Conservation (phyloP, 768 basidiomycete species). For the Kwoniella pini region DNA sequence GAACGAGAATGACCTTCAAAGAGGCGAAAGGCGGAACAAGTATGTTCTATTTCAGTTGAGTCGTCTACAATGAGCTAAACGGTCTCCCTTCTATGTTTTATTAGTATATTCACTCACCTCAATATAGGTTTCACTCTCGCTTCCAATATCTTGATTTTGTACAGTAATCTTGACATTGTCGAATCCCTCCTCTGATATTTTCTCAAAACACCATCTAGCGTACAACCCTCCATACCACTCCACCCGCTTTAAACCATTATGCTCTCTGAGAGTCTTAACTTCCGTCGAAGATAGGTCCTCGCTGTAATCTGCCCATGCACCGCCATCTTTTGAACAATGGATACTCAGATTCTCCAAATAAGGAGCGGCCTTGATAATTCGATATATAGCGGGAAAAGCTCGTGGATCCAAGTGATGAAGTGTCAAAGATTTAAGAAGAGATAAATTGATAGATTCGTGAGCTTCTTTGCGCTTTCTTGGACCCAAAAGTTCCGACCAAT, state of each 20-base stretch:
- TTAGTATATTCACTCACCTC: constrained; percentile 7
- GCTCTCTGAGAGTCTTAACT: not conserved
- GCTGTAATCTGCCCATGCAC: not conserved
- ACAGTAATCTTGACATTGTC: constrained; percentile 1
- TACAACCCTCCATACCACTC: constrained; percentile 8
- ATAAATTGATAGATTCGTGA: no score
- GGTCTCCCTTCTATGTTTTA: no score
- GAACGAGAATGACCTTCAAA: constrained; percentile 5
- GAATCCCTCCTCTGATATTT: constrained; percentile 8
- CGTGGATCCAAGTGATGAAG: not conserved
- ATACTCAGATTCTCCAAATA: not conserved
- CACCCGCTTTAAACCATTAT: not conserved
- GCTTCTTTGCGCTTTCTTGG: no score
- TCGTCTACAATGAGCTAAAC: no score
- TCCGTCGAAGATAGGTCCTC: not conserved
- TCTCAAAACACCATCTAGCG: constrained; percentile 12
- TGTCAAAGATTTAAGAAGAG: not conserved
- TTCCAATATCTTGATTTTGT: constrained; percentile 13
- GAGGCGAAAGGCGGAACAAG: constrained; percentile 13
- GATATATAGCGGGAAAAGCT: not conserved
- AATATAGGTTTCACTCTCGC: constrained; percentile 21
- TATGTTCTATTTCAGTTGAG: no score
- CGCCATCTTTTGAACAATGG: not conserved
- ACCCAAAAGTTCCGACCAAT: no score
- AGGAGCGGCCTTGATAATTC: not conserved